Evolutionary conservation across 148 eudicot species (phyloP).

Genomic region (Vaccinium myrtillus): DNA sequence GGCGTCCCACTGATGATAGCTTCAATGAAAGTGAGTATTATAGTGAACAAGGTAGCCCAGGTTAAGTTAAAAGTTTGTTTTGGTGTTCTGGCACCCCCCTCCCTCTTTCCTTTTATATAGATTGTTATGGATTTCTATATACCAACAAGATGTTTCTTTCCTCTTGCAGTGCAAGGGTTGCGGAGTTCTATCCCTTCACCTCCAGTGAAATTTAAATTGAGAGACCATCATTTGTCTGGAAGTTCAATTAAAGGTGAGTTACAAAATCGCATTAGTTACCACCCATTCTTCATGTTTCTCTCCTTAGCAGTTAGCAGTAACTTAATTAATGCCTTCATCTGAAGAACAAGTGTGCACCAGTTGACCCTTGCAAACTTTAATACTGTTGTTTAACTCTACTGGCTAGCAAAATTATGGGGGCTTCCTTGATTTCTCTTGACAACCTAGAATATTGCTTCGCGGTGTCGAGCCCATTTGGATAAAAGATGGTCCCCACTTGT

Average conservation of each 20-base stretch:
- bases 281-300: neutral
- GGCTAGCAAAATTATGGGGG: neutral
- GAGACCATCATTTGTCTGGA: conserved; percentile 81
- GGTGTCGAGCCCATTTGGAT: neutral
- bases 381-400: neutral
- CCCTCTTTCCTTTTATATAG: too few relatives aligned
- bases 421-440: neutral
- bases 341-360: neutral
- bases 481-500: neutral
- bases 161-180: conserved; percentile 58
- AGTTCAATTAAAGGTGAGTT: conserved; percentile 74
- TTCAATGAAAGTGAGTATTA: conserved; percentile 61
- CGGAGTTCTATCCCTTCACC: conserved; percentile 75
- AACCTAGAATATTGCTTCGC: neutral
- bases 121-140: neutral
- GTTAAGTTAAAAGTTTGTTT: neutral
- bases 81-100: neutral
- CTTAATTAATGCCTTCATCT: conserved; percentile 6
- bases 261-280: neutral
- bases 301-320: neutral
- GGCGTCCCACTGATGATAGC: conserved; percentile 63
- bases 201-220: conserved; percentile 66
- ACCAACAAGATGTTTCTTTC: conserved; percentile 18
- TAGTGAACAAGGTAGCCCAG: conserved; percentile 67
- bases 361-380: neutral